Evolutionary conservation across 2,329 filamentous ascomycete species (phyloP).

Genomic region (Amauroascus niger): DNA sequence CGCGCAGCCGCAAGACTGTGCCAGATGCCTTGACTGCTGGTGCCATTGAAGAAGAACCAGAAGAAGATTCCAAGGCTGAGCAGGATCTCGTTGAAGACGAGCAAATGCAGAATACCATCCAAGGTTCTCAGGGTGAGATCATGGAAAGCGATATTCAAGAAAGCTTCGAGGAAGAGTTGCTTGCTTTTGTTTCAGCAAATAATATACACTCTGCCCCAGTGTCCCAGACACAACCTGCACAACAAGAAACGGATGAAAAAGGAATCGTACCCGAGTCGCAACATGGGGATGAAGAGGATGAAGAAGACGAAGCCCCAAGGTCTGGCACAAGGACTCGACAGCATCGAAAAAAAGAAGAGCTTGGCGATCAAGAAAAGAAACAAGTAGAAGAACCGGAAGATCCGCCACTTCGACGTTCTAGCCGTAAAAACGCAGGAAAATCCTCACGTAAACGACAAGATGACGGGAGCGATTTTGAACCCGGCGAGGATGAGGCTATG

Average conservation of each 20-base stretch:
- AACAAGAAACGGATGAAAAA: conserved; percentile 31
- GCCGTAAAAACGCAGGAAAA: conserved; percentile 33
- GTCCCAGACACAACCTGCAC: conserved; percentile 21
- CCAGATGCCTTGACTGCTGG: conserved; percentile 28
- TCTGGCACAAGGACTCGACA: conserved; percentile 31
- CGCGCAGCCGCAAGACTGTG: conserved; percentile 8
- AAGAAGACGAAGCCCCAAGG: conserved; percentile 46
- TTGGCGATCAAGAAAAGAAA: conserved; percentile 14
- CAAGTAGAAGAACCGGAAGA: conserved; percentile 28
- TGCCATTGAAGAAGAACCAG: conserved; percentile 45
- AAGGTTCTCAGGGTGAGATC: conserved; percentile 33
- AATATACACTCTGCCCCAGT: conserved; percentile 13
- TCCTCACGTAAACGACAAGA: conserved; percentile 40
- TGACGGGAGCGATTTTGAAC: conserved; percentile 56
- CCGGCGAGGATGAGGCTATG: conserved; percentile 40
- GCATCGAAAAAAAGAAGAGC: conserved; percentile 19
- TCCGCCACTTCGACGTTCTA: conserved; percentile 29
- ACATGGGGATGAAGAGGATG: conserved; percentile 25
- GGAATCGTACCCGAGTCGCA: conserved; percentile 36
- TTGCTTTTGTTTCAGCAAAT: conserved; percentile 17
- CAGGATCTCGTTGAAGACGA: neutral
- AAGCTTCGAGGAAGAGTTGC: conserved; percentile 27
- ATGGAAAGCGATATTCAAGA: conserved; percentile 34
- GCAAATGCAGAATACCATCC: conserved; percentile 7
- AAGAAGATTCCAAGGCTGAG: conserved; percentile 32